These are phyloP conservation scores for Xylariales sp. DNA, from an alignment of 2,329 filamentous ascomycete species.

Conservation along the genomic window DNA sequence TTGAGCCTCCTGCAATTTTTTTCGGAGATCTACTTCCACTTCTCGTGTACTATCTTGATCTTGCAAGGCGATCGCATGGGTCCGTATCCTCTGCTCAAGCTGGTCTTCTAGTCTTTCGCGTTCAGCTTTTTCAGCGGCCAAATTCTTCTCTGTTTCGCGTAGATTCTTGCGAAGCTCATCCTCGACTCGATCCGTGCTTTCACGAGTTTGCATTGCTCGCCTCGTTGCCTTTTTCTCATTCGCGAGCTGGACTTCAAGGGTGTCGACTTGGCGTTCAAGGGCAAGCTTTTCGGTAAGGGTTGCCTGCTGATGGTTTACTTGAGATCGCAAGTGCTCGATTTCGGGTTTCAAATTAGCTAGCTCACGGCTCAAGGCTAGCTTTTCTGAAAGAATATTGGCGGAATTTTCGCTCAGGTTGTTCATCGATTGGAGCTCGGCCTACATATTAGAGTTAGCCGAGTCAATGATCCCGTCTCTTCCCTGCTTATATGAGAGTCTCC, in stretches of 20 bases:
- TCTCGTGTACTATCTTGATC: conserved; percentile 50
- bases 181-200: conserved; percentile 55
- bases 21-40: conserved; percentile 49
- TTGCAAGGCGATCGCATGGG: conserved; percentile 46
- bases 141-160: conserved; percentile 50
- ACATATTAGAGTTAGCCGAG: conserved; percentile 39
- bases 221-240: conserved; percentile 79
- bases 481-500: too few relatives aligned
- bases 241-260: conserved; percentile 83
- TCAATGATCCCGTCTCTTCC: background rate
- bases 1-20: conserved; percentile 49
- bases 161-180: conserved; percentile 59
- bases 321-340: conserved; percentile 66
- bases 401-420: conserved; percentile 75
- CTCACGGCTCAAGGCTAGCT: conserved; percentile 64
- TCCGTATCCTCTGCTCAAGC: conserved; percentile 49
- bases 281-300: conserved; percentile 82
- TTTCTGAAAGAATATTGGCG: conserved; percentile 73
- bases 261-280: conserved; percentile 80
- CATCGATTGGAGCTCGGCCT: conserved; percentile 79
- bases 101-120: conserved; percentile 50
- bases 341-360: conserved; percentile 65
- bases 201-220: conserved; percentile 61
- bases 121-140: conserved; percentile 48
- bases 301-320: conserved; percentile 70